Evolutionary conservation across 2,329 filamentous ascomycete genomes (phyloP).

Genomic region (Aspergillus unguis): DNA sequence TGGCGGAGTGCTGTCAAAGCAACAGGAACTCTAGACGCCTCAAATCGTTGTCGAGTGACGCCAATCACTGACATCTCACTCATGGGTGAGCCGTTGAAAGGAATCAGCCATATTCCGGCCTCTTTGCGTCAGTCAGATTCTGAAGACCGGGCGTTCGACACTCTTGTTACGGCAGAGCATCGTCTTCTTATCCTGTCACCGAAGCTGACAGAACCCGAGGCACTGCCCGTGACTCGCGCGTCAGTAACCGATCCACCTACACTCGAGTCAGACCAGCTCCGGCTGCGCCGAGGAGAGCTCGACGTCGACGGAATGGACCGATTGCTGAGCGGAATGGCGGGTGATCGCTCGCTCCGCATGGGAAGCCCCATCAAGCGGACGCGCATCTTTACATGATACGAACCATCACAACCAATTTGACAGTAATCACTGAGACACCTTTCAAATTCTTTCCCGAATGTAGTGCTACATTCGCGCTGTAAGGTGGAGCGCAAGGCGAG

Average conservation of each 20-base stretch:
- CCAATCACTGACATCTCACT: conserved; percentile 38
- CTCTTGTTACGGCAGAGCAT: conserved; percentile 41
- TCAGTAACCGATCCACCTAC: conserved; percentile 18
- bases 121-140: conserved; percentile 23
- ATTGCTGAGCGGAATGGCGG: conserved; percentile 43
- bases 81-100: conserved; percentile 41
- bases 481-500: conserved; percentile 55
- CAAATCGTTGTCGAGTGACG: conserved; percentile 37
- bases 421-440: too few relatives aligned
- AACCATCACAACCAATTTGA: too few relatives aligned
- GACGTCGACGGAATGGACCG: conserved; percentile 49
- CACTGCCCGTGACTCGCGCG: conserved; percentile 9
- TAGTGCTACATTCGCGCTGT: conserved; percentile 40
- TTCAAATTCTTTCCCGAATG: too few relatives aligned
- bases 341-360: conserved; percentile 29
- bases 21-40: conserved; percentile 39
- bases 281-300: conserved; percentile 43
- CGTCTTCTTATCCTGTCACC: conserved; percentile 39
- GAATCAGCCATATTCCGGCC: conserved; percentile 36
- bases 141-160: conserved; percentile 31
- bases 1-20: conserved; percentile 42
- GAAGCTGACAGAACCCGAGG: conserved; percentile 26
- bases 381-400: conserved; percentile 33
- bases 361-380: conserved; percentile 37
- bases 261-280: conserved; percentile 38